phyloP scores from a whole-genome alignment of 257 asterid species.

The Primulina eburnea region DNA sequence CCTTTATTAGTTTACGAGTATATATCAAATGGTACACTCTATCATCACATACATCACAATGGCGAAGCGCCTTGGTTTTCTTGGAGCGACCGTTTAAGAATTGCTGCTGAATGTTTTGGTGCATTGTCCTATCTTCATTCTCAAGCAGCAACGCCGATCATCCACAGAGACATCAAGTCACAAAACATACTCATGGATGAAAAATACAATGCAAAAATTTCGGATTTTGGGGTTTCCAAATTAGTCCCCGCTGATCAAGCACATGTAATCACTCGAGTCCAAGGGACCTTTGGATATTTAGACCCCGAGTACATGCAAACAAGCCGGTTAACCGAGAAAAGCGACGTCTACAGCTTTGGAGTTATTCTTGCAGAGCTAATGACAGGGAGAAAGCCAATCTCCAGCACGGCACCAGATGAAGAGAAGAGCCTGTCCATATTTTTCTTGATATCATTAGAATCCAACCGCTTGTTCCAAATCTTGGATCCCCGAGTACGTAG shows the following conservation, averaged over 20 bases:
- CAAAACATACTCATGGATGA: slow-evolving; percentile 33
- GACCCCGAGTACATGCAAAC: slow-evolving; percentile 55
- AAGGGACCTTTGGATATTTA: slow-evolving; percentile 50
- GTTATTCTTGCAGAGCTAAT: slow-evolving; percentile 41
- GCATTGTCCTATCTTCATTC: slow-evolving; percentile 38
- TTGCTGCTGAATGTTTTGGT: slow-evolving; percentile 29
- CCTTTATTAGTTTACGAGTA: slow-evolving; percentile 30
- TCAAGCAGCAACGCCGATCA: slow-evolving; percentile 1
- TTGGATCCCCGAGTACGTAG: slow-evolving; percentile 32
- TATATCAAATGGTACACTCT: slow-evolving; percentile 23
- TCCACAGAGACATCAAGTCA: slow-evolving; percentile 29
- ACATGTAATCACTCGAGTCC: slow-evolving; percentile 47
- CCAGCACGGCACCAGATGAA: neutral
- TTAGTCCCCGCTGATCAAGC: slow-evolving; percentile 47
- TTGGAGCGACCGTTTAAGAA: slow-evolving; percentile 26
- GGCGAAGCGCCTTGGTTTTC: slow-evolving; percentile 30
- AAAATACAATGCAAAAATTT: slow-evolving; percentile 33
- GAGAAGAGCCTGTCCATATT: slow-evolving; percentile 17
- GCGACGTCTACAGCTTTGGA: slow-evolving; percentile 49
- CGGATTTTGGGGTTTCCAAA: slow-evolving; percentile 63
- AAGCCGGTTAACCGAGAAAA: slow-evolving; percentile 46
- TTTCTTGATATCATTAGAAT: slow-evolving; percentile 28
- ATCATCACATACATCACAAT: slow-evolving; percentile 23
- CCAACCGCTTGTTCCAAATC: slow-evolving; percentile 30
- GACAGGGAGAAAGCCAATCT: slow-evolving; percentile 36